Evolutionary conservation across 2,329 filamentous ascomycete species (phyloP), one percentile per base, ranked within the genome.

Genomic region (Cercospora brassicicola): DNA sequence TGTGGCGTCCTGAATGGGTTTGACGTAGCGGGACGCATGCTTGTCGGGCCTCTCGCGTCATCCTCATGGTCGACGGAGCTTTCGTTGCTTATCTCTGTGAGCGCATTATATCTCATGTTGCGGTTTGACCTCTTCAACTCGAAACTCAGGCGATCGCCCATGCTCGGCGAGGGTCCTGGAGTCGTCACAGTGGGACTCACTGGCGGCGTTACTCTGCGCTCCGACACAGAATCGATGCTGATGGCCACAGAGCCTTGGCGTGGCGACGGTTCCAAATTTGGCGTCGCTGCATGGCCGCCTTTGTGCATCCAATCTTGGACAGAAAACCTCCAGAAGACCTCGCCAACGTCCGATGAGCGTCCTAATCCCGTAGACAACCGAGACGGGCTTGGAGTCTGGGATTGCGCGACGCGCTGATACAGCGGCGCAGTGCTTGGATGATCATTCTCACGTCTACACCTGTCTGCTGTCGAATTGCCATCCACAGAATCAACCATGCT

Each of bases 21-120:
- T 51, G 48, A 18, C 45, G 33, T 20, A 39, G 62, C 28, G 13
- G 31, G 15, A n/a, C 28, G 31, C 18, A 57, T 31, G 13, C n/a
- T n/a, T 13, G 30, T 36, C 2, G 45, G 31, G n/a, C 15, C 42
- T 11, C 9, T 57, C 10, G 48, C n/a, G 11, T 33, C n/a, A 20
- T 64, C 51, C 15, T 39, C 31, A 33, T 57, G 23, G 31, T 64
- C 48, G 15, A 51, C 20, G 13, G 36, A 23, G 23, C 30, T 64
- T 39, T 31, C 48, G 15, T 64, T 64, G 31, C 51, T 64, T 51
- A 28, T 57, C 45, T 64, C 62, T 23, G 45, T 64, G 8, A 76
- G 61, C 10, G 73, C 73, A 36, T 75, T 75, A 68, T 76, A 76
- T 15, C 74, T 71, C 64, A 70, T 71, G 51, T 75, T 72, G 42